phyloP scores from a whole-genome alignment of 306 rosid genomes.

The Echinosophora koreensis region DNA sequence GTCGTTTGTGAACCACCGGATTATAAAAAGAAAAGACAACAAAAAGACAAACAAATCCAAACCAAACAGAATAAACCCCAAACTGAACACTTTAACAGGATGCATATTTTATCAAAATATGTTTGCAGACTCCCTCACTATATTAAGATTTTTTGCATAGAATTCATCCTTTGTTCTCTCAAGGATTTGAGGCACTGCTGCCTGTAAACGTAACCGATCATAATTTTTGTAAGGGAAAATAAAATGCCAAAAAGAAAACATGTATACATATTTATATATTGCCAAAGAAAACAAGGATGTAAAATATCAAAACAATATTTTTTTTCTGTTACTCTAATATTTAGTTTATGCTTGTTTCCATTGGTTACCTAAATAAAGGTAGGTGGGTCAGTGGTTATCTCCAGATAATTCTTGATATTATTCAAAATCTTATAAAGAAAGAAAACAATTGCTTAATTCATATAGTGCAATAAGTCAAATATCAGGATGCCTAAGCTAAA shows the following conservation, averaged over 20 bases:
- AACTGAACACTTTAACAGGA: no score
- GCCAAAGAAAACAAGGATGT: neutral
- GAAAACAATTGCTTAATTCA: constrained; percentile 5
- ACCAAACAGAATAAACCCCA: no score
- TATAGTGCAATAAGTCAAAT: neutral
- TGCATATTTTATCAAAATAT: no score
- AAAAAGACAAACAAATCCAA: no score
- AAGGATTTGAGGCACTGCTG: constrained; percentile 68
- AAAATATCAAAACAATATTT: neutral
- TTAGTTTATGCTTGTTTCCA: constrained; percentile 22
- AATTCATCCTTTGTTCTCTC: constrained; percentile 55
- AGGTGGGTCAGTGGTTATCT: constrained; percentile 62
- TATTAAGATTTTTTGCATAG: constrained; percentile 47
- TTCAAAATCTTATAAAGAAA: constrained; percentile 52
- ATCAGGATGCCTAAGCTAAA: neutral
- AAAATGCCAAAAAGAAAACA: neutral
- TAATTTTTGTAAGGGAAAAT: constrained; percentile 1
- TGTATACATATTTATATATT: neutral
- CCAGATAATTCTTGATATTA: constrained; percentile 54
- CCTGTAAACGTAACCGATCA: constrained; percentile 49
- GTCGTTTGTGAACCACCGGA: no score
- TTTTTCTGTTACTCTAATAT: neutral
- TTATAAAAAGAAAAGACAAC: no score
- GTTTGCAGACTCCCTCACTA: constrained; percentile 60
- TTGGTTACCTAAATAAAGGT: constrained; percentile 66